phyloP scores from a whole-genome alignment of 140 eudicot species.

The Oenanthe javanica region DNA sequence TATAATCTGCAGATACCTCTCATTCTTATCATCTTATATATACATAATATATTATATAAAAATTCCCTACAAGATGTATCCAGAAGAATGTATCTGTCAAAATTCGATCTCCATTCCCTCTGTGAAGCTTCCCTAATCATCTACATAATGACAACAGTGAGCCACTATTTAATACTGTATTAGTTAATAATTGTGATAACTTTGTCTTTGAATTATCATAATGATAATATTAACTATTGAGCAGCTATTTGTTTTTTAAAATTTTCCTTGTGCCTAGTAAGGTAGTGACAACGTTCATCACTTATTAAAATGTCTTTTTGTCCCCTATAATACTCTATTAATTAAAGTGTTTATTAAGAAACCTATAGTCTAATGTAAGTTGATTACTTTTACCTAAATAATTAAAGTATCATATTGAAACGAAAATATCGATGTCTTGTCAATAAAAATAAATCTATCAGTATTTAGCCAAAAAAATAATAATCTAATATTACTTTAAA shows the following conservation, averaged over 20 bases:
- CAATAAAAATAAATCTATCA: no score
- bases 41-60: no score
- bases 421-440: no score
- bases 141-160: conserved; percentile 1
- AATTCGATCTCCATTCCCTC: neutral
- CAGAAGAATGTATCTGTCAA: neutral
- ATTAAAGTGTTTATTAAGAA: neutral
- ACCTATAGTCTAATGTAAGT: neutral
- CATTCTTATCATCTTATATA: no score
- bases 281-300: neutral
- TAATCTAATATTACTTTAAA: no score
- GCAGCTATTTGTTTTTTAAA: neutral
- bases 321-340: neutral
- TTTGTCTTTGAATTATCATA: neutral
- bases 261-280: neutral
- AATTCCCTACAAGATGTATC: neutral
- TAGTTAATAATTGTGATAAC: neutral
- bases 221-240: neutral
- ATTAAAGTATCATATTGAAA: neutral
- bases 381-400: neutral
- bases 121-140: neutral
- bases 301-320: neutral
- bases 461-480: no score
- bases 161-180: neutral
- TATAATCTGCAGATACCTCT: no score